phyloP scores from a whole-genome alignment of 805 yeast genomes.

The Priceomyces melissophilus region DNA sequence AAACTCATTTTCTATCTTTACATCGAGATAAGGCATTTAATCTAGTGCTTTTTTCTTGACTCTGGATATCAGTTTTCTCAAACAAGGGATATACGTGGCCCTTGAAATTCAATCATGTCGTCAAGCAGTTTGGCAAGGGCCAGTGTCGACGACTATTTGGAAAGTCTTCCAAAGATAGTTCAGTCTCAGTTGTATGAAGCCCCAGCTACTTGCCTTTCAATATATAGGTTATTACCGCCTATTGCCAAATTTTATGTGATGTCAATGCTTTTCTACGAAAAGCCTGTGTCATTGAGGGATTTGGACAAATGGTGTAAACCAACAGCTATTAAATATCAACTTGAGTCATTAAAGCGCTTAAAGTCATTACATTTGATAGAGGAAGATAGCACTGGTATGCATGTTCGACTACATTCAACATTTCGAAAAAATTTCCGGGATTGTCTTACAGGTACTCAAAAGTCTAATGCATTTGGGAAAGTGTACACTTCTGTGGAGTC shows the following conservation, averaged over 20 bases:
- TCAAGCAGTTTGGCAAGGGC: constrained; percentile 47
- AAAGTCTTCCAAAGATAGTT: constrained; percentile 83
- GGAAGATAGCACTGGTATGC: constrained; percentile 49
- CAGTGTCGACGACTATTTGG: constrained; percentile 84
- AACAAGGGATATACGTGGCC: too few species aligned
- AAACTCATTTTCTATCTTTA: not conserved
- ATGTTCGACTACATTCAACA: constrained; percentile 60
- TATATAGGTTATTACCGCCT: constrained; percentile 85
- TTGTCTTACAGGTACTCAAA: constrained; percentile 77
- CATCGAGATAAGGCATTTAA: not conserved
- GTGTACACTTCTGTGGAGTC: constrained; percentile 55
- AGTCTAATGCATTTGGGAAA: constrained; percentile 73
- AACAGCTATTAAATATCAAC: constrained; percentile 53
- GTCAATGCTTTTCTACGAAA: constrained; percentile 81
- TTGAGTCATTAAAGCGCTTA: constrained; percentile 76
- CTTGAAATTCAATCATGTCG: constrained; percentile 11
- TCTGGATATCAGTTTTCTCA: not conserved
- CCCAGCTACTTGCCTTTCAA: constrained; percentile 93
- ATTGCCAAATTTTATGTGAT: constrained; percentile 85
- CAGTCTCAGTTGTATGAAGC: constrained; percentile 72
- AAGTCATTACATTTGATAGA: constrained; percentile 71
- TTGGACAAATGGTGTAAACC: constrained; percentile 76
- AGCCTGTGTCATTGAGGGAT: constrained; percentile 62
- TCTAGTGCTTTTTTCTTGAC: not conserved
- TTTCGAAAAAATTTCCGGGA: constrained; percentile 74